Base-by-base conservation (phyloP, 2,329 filamentous ascomycete genomes). In the Apiospora aurea region DNA sequence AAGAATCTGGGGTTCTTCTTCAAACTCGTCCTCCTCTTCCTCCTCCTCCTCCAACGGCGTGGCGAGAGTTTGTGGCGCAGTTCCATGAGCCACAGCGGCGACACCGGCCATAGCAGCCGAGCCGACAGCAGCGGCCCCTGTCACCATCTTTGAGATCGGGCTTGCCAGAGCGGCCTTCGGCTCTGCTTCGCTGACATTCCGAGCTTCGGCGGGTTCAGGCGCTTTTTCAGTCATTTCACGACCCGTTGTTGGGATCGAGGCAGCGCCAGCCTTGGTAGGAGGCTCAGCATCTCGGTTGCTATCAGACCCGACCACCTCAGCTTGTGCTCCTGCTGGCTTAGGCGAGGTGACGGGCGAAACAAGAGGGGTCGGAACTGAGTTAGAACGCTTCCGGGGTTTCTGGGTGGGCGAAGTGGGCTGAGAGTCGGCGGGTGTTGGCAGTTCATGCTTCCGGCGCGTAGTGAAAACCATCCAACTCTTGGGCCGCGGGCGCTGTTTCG, bases 1-100 rank as follows among this genome's bases (percentile, higher is more conserved):
- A 71, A 90, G 74, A 43, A 90, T 88, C 75, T 89, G 83, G 2
- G 88, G 87, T 75, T 89, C 85, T 85, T 93, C 87, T 75, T 88
- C 75, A 79, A 86, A 75, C 77, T 89, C 81, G 73, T 86, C 77
- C 75, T 86, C 77, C 75, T 29, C 26, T 29, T 88, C 78, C 69
- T 75, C 75, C 47, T 70, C 70, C 51, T 77, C 73, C 14, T 26
- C 68, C 38, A 43, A 41, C 24, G 72, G 72, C 44, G 72, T 71
- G 3, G 44, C 16, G 2, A 51, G n/a, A 38, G 73, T 72, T n/a
- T 71, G 73, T 2, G 68, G 66, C 14, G 69, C 67, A 70, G 71
- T 68, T 38, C 71, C 71, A 14, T 72, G 69, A 67, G 69, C 71
- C 29, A 74, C 51, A 14, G 70, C 71, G 26, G 72, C 47, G 13